Conservation (phyloP, 2,329 filamentous ascomycete genomes). For the Truncatella angustata region DNA sequence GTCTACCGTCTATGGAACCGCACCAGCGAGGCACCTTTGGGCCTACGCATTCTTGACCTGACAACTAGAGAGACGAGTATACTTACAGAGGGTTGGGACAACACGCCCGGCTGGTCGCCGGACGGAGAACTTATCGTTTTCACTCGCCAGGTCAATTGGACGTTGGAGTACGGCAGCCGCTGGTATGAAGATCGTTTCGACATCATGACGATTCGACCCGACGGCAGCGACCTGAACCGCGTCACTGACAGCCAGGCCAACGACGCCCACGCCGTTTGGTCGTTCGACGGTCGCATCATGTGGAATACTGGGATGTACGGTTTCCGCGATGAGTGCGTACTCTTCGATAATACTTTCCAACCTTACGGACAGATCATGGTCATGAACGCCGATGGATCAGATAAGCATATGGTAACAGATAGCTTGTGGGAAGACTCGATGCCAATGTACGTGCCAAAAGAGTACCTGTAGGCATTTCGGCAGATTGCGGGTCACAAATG, state of each 20-base stretch:
- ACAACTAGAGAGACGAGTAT: constrained; percentile 17
- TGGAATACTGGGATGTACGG: constrained; percentile 41
- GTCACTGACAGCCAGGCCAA: constrained; percentile 35
- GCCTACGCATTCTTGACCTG: constrained; percentile 32
- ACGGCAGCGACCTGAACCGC: constrained; percentile 34
- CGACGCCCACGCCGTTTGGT: constrained; percentile 44
- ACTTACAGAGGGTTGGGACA: constrained; percentile 37
- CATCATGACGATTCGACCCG: constrained; percentile 38
- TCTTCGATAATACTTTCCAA: constrained; percentile 36
- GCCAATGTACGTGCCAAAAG: constrained; percentile 18
- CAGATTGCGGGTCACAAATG: too few relatives aligned
- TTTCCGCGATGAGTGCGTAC: constrained; percentile 38
- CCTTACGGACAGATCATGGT: constrained; percentile 33
- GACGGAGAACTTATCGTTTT: constrained; percentile 37
- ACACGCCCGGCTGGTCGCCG: constrained; percentile 36
- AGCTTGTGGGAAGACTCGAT: constrained; percentile 33
- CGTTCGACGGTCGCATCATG: constrained; percentile 37
- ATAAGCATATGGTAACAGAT: constrained; percentile 28
- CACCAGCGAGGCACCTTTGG: constrained; percentile 18
- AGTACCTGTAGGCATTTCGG: constrained; percentile 8
- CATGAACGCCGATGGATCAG: constrained; percentile 40
- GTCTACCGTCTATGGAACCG: constrained; percentile 31
- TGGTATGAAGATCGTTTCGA: constrained; percentile 32
- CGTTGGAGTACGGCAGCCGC: constrained; percentile 19
- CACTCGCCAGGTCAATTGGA: constrained; percentile 27